These are phyloP conservation scores for Colletotrichum paranaense DNA, from an alignment of 2,329 filamentous ascomycete genomes.

Conservation along the genomic window DNA sequence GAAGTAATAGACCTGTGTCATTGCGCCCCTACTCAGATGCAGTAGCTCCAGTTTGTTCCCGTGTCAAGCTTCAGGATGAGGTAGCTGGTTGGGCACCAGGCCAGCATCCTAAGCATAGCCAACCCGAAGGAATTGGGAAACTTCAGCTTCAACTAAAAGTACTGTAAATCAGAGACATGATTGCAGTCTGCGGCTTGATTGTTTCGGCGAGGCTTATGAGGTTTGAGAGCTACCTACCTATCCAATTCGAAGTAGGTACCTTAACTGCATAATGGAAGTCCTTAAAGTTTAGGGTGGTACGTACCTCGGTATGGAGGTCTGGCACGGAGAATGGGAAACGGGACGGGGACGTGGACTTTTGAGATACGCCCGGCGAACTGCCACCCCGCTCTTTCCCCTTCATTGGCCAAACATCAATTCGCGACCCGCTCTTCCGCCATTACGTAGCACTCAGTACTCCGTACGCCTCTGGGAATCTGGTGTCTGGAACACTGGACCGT, in stretches of 20 bases:
- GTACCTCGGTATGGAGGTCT: slow-evolving; percentile 7
- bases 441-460: slow-evolving; percentile 28
- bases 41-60: background rate
- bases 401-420: slow-evolving; percentile 11
- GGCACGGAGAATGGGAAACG: background rate
- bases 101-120: background rate
- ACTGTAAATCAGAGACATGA: background rate
- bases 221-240: background rate
- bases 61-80: background rate
- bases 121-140: background rate
- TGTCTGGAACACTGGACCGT: slow-evolving; percentile 24
- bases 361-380: background rate
- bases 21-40: background rate
- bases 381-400: slow-evolving; percentile 23
- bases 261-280: background rate
- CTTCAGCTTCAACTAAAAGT: background rate
- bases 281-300: background rate
- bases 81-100: too few species aligned
- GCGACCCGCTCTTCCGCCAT: slow-evolving; percentile 23
- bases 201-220: background rate
- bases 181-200: background rate
- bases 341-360: slow-evolving; percentile 7
- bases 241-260: background rate
- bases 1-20: background rate
- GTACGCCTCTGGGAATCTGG: slow-evolving; percentile 21